Evolutionary conservation across 2,329 filamentous ascomycete genomes (phyloP).

Genomic region (Claviceps sp.): DNA sequence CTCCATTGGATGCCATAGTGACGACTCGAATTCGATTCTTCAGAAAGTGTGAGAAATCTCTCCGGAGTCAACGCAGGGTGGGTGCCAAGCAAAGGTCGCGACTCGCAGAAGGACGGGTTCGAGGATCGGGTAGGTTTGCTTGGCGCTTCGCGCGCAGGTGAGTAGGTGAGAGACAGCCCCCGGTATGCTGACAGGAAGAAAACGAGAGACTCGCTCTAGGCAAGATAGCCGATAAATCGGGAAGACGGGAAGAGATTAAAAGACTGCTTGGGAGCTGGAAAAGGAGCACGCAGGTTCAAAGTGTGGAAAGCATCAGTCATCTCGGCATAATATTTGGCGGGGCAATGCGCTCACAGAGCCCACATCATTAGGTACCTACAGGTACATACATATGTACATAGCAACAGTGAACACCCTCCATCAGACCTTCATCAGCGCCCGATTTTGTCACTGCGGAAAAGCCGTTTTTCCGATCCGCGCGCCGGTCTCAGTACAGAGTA

Average conservation of each 20-base stretch:
- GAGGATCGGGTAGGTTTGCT: neutral
- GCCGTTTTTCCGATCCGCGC: too few relatives aligned
- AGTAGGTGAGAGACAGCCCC: neutral
- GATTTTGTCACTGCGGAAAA: too few relatives aligned
- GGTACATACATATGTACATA: too few relatives aligned
- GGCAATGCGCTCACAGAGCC: conserved; percentile 12
- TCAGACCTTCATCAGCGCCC: too few relatives aligned
- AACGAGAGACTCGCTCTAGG: neutral
- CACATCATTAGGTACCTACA: too few relatives aligned
- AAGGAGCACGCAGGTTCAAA: conserved; percentile 9
- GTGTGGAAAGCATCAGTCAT: conserved; percentile 6
- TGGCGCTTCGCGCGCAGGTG: neutral
- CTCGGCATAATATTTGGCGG: conserved; percentile 16
- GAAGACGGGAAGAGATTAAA: neutral
- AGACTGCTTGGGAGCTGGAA: neutral
- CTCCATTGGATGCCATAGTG: conserved; percentile 52
- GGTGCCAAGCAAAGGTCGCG: neutral
- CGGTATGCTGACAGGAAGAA: neutral
- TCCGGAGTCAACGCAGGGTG: neutral
- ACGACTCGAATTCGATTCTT: neutral
- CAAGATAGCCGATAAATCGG: neutral
- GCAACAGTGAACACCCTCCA: too few relatives aligned
- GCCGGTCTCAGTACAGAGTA: too few relatives aligned
- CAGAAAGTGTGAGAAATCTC: neutral
- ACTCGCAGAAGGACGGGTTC: neutral